These are phyloP conservation scores for Periconia macrospinosa DNA, from an alignment of 2,329 filamentous ascomycete species.

Conservation along the genomic window DNA sequence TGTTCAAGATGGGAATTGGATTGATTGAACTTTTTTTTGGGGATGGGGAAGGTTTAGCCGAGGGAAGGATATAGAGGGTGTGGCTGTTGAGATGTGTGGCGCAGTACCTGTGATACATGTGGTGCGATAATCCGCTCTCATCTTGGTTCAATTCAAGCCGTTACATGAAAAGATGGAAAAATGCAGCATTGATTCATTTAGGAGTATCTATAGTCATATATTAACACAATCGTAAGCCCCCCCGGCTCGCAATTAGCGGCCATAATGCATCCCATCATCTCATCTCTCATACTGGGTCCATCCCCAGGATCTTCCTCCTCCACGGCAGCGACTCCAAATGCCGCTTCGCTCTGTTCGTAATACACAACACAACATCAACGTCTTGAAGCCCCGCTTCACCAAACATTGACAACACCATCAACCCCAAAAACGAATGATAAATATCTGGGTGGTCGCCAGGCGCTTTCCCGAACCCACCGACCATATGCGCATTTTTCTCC, in stretches of 20 bases:
- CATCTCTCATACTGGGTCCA: constrained; percentile 2
- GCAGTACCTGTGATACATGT: too few species aligned
- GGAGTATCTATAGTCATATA: background rate
- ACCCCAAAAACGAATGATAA: constrained; percentile 85
- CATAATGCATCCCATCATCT: constrained; percentile 3
- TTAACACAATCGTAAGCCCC: background rate
- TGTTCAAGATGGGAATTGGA: background rate
- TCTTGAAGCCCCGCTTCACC: constrained; percentile 69
- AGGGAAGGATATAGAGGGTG: too few species aligned
- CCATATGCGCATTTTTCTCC: constrained; percentile 80
- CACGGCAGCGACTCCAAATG: constrained; percentile 41
- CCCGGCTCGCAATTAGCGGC: background rate
- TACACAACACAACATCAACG: constrained; percentile 76
- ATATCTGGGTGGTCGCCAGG: constrained; percentile 62
- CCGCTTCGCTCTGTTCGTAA: constrained; percentile 60
- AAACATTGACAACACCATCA: constrained; percentile 76
- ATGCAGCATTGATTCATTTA: too few species aligned
- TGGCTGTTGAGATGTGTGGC: too few species aligned
- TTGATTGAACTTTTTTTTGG: background rate
- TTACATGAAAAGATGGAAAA: too few species aligned
- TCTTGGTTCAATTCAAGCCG: too few species aligned
- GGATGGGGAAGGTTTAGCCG: background rate
- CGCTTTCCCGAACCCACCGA: constrained; percentile 57
- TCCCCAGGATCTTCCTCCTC: constrained; percentile 33
- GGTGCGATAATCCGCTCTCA: too few species aligned